Conservation (phyloP, 108 stramenopile genomes). For the Thalassiosira profunda region DNA sequence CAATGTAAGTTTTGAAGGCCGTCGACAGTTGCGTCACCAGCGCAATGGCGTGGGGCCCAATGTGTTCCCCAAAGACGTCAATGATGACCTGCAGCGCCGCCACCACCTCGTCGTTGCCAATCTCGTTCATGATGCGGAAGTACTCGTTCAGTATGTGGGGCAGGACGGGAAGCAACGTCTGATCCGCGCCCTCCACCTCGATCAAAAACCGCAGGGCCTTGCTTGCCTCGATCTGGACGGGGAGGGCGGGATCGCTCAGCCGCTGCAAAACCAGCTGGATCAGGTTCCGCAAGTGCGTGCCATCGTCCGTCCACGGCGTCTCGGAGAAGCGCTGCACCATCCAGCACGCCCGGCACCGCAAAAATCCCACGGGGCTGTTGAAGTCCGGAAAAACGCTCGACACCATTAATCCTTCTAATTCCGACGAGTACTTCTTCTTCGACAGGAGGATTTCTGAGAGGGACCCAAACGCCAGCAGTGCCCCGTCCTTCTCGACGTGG, state of each 20-base stretch:
- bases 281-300: constrained; percentile 69
- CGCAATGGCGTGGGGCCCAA: constrained; percentile 93
- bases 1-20: constrained; percentile 92
- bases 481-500: constrained; percentile 95
- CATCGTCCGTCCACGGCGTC: constrained; percentile 80
- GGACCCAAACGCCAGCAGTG: constrained; percentile 90
- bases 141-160: constrained; percentile 95
- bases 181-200: constrained; percentile 90
- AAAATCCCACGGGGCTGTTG: constrained; percentile 88
- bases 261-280: constrained; percentile 78
- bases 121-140: constrained; percentile 98
- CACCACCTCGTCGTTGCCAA: constrained; percentile 96
- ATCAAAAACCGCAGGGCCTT: constrained; percentile 92
- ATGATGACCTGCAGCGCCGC: constrained; percentile 93
- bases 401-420: constrained; percentile 89
- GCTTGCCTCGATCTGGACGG: constrained; percentile 97
- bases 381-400: constrained; percentile 95
- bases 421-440: constrained; percentile 82
- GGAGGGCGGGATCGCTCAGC: constrained; percentile 94
- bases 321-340: constrained; percentile 92
- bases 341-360: constrained; percentile 95
- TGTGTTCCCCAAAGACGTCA: constrained; percentile 95
- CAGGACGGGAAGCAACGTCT: constrained; percentile 89
- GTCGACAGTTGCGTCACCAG: constrained; percentile 90
- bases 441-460: constrained; percentile 75